phyloP scores from a whole-genome alignment of 306 rosid species.

The Ormosia semicastrata region DNA sequence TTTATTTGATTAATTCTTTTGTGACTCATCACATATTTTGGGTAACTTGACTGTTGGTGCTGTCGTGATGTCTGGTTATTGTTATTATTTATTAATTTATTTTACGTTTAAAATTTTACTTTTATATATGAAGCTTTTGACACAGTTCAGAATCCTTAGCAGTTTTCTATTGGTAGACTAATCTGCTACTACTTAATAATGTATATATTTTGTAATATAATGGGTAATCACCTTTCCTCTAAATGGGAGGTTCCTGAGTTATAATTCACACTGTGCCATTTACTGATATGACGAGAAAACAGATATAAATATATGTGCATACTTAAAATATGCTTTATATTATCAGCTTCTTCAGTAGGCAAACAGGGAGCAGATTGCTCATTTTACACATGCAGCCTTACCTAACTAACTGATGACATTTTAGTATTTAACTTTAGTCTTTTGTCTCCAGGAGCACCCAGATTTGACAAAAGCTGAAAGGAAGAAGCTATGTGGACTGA shows the following conservation, averaged over 20 bases:
- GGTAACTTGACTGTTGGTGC: background rate
- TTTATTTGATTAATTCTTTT: background rate
- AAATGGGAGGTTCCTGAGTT: too few species aligned
- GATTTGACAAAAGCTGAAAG: constrained; percentile 73
- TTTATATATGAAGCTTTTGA: background rate
- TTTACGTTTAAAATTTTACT: background rate
- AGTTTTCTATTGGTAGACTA: background rate
- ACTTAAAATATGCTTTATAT: too few species aligned
- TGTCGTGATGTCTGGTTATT: background rate
- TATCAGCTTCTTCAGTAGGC: too few species aligned
- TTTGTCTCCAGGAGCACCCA: constrained; percentile 67
- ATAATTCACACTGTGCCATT: too few species aligned
- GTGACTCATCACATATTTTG: background rate
- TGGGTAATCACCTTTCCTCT: background rate
- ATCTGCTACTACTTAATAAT: background rate
- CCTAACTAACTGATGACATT: background rate
- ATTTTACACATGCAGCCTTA: background rate
- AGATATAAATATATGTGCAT: too few species aligned
- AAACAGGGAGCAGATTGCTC: background rate
- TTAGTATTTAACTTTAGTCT: background rate
- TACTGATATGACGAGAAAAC: too few species aligned
- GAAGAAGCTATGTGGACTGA: constrained; percentile 66
- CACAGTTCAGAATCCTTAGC: background rate
- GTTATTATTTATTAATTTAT: background rate
- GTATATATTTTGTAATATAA: background rate